phyloP scores from a whole-genome alignment of 2,329 filamentous ascomycete genomes.

The Lachnellula occidentalis region DNA sequence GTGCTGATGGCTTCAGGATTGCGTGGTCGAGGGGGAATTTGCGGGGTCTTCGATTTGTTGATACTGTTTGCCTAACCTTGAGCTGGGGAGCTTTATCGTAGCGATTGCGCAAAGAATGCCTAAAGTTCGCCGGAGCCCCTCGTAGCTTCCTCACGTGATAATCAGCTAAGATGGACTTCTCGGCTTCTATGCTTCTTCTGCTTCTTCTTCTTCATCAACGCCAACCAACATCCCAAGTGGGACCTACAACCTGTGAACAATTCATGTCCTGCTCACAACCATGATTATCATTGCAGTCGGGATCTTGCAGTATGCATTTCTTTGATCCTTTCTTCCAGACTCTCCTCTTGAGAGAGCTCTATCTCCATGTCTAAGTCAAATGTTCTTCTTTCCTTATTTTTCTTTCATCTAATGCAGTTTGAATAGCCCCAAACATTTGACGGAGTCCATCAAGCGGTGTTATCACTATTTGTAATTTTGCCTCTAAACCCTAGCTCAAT shows the following conservation, averaged over 20 bases:
- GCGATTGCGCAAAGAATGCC: too few relatives aligned
- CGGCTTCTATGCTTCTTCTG: too few relatives aligned
- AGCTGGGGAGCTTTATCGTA: too few relatives aligned
- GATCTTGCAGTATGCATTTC: conserved; percentile 6
- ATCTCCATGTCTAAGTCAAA: conserved; percentile 7
- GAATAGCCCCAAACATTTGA: not conserved
- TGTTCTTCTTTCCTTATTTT: not conserved
- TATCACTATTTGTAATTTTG: not conserved
- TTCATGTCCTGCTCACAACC: not conserved
- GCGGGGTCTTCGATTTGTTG: not conserved
- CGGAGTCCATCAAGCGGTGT: not conserved
- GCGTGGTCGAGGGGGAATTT: not conserved
- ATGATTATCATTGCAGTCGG: not conserved
- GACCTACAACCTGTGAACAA: too few relatives aligned
- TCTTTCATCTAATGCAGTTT: not conserved
- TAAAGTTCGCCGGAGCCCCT: too few relatives aligned
- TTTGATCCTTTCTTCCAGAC: conserved; percentile 1
- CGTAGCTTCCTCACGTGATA: too few relatives aligned
- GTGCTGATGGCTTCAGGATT: not conserved
- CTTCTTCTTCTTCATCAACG: too few relatives aligned
- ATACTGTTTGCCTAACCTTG: too few relatives aligned
- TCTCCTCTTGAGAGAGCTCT: not conserved
- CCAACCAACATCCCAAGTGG: too few relatives aligned
- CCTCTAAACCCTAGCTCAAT: too few relatives aligned
- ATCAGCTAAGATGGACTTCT: too few relatives aligned